These are phyloP conservation scores for Pseudogymnoascus sp. DNA, from an alignment of 2,329 filamentous ascomycete species.

Conservation along the genomic window DNA sequence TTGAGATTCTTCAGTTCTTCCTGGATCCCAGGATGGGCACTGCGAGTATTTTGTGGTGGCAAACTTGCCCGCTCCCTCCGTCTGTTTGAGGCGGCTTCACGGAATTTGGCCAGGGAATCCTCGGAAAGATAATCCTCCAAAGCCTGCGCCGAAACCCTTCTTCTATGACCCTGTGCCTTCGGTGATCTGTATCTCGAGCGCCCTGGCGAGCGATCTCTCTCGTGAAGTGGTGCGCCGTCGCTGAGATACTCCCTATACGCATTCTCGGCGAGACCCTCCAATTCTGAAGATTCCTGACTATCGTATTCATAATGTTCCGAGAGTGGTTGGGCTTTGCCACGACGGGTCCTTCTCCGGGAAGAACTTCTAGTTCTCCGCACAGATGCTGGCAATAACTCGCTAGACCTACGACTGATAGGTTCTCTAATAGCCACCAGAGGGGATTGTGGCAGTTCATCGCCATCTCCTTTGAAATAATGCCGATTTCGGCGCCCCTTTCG, in stretches of 20 bases:
- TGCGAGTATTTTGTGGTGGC: background rate
- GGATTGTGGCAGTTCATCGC: background rate
- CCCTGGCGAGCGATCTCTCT: background rate
- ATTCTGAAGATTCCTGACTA: background rate
- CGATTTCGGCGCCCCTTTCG: background rate
- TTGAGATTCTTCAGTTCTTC: background rate
- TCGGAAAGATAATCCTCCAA: background rate
- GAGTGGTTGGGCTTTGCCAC: background rate
- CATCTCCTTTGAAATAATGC: background rate
- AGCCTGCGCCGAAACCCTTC: background rate
- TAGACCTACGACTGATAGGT: background rate
- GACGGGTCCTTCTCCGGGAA: background rate
- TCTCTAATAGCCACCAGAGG: background rate
- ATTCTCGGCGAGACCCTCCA: background rate
- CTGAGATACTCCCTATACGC: background rate
- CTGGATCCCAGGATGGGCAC: background rate
- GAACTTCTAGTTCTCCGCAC: slow-evolving; percentile 1
- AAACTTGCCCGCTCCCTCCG: background rate
- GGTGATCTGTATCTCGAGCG: background rate
- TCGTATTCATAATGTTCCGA: background rate
- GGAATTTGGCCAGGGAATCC: background rate
- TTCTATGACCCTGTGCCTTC: background rate
- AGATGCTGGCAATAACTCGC: background rate
- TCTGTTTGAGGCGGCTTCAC: background rate
- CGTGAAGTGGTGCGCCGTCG: background rate